Evolutionary conservation across 495 filamentous ascomycete species (phyloP), one percentile per base, ranked within the genome.

Genomic region (Penicillium odoratum): DNA sequence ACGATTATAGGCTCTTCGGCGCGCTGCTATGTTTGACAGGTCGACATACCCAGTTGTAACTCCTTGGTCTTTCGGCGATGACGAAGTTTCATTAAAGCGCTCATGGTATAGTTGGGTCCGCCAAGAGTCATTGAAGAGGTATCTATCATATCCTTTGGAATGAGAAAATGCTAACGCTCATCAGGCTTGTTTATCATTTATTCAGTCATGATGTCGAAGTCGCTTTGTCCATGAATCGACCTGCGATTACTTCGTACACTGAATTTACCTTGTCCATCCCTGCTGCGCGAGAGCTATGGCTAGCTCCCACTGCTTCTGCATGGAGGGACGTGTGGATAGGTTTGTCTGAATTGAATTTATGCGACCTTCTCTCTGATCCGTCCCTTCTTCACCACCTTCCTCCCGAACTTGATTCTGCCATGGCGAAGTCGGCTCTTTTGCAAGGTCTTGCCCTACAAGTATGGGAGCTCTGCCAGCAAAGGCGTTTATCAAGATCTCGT

Each of bases 241-340:
- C 68, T 2, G 57, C 81, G 0, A 58, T 79, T 13, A 85, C 84
- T 49, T 83, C 82, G 1, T 87, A 86, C 59, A 73, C 85, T 0
- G 85, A 88, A 66, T 62, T 86, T 3, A 80, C 78, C 2, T 64
- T 86, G 5, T 79, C 83, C 3, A 68, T 87, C 6, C 84, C 84
- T 2, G 76, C 74, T 11, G 70, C 81, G 0, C 74, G 79, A 42
- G 68, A 76, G 7, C 61, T 86, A 8, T 88, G 83, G 82, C 70
- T 79, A 15, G 83, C 85, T 0, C 58, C 74, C 1, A 77, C 72
- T 0, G 83, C 83, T 0, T 44, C 64, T 5, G 72, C 77, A 40
- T 88, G 84, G 81, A 84, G 81, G 56, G 61, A 72, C 3, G 60
- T 75, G 0, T 82, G 62, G 62, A 45, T 28, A 4, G 51, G 18